Evolutionary conservation across 257 asterid genomes (phyloP).

Genomic region (Solanum pennellii): DNA sequence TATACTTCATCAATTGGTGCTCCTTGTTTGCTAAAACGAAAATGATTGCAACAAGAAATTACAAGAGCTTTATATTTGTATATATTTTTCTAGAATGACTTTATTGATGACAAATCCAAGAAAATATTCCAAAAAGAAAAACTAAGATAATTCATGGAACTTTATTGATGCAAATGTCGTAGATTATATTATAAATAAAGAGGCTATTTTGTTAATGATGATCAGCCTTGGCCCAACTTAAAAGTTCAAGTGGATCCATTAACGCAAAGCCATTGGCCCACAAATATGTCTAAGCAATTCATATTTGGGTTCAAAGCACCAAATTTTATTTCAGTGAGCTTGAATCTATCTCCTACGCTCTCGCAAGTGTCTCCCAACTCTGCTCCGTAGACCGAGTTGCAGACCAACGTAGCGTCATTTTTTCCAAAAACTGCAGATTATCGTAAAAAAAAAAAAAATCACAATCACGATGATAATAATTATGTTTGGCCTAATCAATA

Average conservation of each 20-base stretch:
- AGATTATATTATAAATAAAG: not conserved
- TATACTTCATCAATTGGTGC: too few species aligned
- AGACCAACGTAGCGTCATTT: not conserved
- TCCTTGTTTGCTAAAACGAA: not conserved
- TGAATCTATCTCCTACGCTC: not conserved
- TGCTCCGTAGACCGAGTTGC: not conserved
- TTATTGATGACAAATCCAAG: not conserved
- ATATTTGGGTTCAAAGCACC: slow-evolving; percentile 14
- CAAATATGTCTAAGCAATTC: slow-evolving; percentile 11
- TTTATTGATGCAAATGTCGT: not conserved
- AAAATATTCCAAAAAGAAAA: not conserved
- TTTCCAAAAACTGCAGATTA: not conserved
- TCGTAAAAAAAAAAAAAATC: not conserved
- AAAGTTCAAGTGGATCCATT: slow-evolving; percentile 1
- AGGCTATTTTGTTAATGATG: not conserved
- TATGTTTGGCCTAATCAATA: too few species aligned
- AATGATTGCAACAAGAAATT: not conserved
- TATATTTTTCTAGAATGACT: not conserved
- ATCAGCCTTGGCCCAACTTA: not conserved
- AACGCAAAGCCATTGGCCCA: slow-evolving; percentile 24
- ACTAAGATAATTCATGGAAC: not conserved
- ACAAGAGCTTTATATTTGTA: not conserved
- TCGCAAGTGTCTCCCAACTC: not conserved
- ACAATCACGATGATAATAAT: not conserved
- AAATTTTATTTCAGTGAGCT: not conserved